Percentiles rank a stretch among this genome's conserved stretches.
These are phyloP conservation scores for Colletotrichum sp. DNA, from an alignment of 2,329 filamentous ascomycete genomes.

Conservation along the genomic window DNA sequence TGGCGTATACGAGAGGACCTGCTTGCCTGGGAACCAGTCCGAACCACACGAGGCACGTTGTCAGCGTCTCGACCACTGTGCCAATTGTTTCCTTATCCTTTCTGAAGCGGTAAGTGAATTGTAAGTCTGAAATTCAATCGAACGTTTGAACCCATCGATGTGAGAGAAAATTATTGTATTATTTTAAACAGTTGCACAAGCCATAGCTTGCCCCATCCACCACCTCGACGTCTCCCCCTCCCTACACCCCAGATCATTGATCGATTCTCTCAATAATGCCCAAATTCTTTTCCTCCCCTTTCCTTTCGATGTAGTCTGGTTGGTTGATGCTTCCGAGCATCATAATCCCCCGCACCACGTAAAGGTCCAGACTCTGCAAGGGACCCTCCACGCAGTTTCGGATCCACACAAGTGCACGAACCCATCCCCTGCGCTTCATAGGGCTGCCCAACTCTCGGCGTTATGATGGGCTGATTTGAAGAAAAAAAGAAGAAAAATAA, in stretches of 20 bases:
- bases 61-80: not conserved
- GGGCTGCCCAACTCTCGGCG: conserved; percentile 38
- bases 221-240: not conserved
- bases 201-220: not conserved
- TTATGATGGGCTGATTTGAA: conserved; percentile 34
- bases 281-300: not conserved
- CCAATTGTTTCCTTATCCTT: not conserved
- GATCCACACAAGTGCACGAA: not conserved
- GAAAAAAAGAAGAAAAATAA: conserved; percentile 3
- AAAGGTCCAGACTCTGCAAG: conserved; percentile 23
- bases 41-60: not conserved
- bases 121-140: not conserved
- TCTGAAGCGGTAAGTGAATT: not conserved
- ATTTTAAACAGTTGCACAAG: not conserved
- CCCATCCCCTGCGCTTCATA: conserved; percentile 26
- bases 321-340: conserved; percentile 23
- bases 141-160: not conserved
- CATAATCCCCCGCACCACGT: conserved; percentile 21
- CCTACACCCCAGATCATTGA: not conserved
- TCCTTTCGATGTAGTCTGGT: conserved; percentile 10
- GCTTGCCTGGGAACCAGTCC: not conserved
- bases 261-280: not conserved
- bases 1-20: not conserved
- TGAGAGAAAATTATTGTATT: not conserved
- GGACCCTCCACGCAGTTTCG: conserved; percentile 22